Base-by-base conservation (phyloP, 2,329 filamentous ascomycete species). In the Aspergillus terreus region DNA sequence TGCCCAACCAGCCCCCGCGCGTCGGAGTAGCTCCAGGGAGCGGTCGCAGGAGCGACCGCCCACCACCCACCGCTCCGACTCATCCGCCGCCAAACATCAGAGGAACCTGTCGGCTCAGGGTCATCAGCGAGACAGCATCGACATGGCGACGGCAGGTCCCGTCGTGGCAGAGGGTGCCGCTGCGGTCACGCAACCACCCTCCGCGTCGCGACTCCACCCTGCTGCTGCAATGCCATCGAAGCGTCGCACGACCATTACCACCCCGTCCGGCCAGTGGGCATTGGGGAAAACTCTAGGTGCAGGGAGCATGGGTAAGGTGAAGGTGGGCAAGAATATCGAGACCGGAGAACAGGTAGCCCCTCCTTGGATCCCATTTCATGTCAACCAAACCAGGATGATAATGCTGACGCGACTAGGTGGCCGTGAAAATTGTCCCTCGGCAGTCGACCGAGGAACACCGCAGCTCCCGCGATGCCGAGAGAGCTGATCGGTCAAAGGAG, bases 261-360 rank as follows among this genome's bases (percentile, higher is more conserved):
- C 92, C 3, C 85, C 88, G 44, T 91, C 92, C 11, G 94, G 94
- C 52, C 90, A 92, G 77, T 99, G 92, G 91, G 85, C 91, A 50
- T 78, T 99, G 47, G 92, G 92, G 53, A 97, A 97, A 78, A 97
- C 94, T 3, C 94, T 99, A 64, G 94, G 94, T 54, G 91, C 92
- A 48, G 94, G 94, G 46, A 97, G 92, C 71, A 99, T 99, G 94
- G 94, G 94, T 58, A 97, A 97, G 72, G 94, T 99, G 57, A 97
- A 97, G 76, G 78, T 99, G 60, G 94, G 94, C 21, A 89, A 89
- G 63, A 95, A 95, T 72, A 82, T 87, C 61, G 92, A 95, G 64
- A 89, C 88, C 17, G 88, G 87, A 62, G 94, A 97, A 77, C 89
- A 96, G 84, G 90, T 92, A 75, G 63, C 80, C 74, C 32, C 14